phyloP scores from a whole-genome alignment of 345 rosid genomes.

The Salix purpurea region DNA sequence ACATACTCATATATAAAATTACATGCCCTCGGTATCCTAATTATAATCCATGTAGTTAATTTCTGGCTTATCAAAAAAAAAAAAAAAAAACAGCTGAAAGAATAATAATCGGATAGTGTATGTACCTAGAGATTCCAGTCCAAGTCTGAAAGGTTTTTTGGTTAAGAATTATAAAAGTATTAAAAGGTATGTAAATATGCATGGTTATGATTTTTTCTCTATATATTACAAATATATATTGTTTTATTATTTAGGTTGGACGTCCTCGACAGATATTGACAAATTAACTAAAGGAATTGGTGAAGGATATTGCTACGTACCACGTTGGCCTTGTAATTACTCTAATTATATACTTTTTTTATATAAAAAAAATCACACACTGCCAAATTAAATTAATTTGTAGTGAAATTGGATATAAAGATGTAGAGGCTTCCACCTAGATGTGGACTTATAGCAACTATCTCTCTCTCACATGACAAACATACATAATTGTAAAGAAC shows the following conservation, averaged over 20 bases:
- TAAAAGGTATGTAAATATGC: too few relatives aligned
- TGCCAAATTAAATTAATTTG: too few relatives aligned
- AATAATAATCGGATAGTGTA: background rate
- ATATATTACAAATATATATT: too few relatives aligned
- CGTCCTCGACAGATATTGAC: too few relatives aligned
- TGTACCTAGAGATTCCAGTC: background rate
- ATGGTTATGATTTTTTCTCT: too few relatives aligned
- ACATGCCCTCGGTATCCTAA: background rate
- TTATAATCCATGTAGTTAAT: too few relatives aligned
- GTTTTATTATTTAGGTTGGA: too few relatives aligned
- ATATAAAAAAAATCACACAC: background rate
- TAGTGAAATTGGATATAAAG: background rate
- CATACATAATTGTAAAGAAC: background rate
- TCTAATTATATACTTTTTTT: too few relatives aligned
- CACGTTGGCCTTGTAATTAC: too few relatives aligned
- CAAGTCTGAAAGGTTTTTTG: too few relatives aligned
- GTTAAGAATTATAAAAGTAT: too few relatives aligned
- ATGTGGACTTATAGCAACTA: conserved; percentile 4
- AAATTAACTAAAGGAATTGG: background rate
- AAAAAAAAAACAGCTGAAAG: background rate
- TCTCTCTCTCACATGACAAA: background rate
- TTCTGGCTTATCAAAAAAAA: too few relatives aligned
- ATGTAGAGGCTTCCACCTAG: background rate
- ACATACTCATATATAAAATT: background rate
- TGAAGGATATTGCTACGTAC: background rate